A percentile compares a stretch with the other conserved stretches of the same genome.
phyloP scores from a whole-genome alignment of 768 basidiomycete species.

The Leucogyrophana mollusca region DNA sequence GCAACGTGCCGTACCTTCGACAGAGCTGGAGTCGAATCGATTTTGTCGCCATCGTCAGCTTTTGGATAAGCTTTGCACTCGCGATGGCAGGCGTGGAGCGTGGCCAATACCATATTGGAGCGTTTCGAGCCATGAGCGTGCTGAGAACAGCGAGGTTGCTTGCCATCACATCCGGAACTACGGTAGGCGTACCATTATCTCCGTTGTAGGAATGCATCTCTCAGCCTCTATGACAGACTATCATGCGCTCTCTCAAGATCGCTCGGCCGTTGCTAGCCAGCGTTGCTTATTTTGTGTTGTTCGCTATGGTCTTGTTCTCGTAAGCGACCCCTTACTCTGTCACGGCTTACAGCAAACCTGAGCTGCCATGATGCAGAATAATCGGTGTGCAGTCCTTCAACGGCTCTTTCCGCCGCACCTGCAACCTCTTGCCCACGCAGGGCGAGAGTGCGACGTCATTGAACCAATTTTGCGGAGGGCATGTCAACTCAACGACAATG shows the following conservation, averaged over 20 bases:
- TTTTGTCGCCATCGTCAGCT: constrained; percentile 78
- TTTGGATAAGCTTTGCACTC: constrained; percentile 83
- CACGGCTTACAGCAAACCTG: not conserved
- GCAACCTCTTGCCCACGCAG: constrained; percentile 51
- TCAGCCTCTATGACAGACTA: constrained; percentile 54
- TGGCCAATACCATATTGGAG: constrained; percentile 68
- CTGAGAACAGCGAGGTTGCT: constrained; percentile 80
- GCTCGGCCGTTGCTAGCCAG: constrained; percentile 87
- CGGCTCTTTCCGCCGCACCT: constrained; percentile 72
- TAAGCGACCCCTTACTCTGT: constrained; percentile 31
- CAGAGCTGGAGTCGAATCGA: constrained; percentile 94
- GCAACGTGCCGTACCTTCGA: constrained; percentile 83
- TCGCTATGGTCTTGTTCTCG: constrained; percentile 89
- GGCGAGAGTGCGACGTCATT: constrained; percentile 51
- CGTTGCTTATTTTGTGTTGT: constrained; percentile 89
- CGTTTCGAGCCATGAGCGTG: constrained; percentile 88
- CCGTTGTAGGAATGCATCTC: not conserved
- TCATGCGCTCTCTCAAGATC: constrained; percentile 89
- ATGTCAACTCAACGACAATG: constrained; percentile 61
- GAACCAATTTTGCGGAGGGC: constrained; percentile 77
- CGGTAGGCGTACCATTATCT: constrained; percentile 49
- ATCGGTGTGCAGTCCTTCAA: constrained; percentile 95
- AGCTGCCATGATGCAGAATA: constrained; percentile 41
- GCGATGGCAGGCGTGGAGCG: constrained; percentile 68
- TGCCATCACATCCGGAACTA: constrained; percentile 88